Conservation (phyloP, 768 basidiomycete species). For the Xerocomellus amylosporus region DNA sequence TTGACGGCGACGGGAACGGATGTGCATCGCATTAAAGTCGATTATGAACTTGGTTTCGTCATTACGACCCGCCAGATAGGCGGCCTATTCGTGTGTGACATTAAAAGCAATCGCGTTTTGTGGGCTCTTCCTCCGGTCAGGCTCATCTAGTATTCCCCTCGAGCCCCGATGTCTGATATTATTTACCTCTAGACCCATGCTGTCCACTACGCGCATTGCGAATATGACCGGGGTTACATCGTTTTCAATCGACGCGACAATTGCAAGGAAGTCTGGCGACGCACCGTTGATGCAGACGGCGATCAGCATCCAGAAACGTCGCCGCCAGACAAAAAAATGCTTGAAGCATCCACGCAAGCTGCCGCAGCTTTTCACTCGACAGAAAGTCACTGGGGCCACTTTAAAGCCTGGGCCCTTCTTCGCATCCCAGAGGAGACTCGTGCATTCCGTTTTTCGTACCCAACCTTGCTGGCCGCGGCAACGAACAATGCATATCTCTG, state of each 20-base stretch:
- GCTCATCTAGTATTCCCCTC: slow-evolving; percentile 14
- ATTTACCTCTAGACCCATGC: slow-evolving; percentile 8
- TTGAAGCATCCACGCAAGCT: slow-evolving; percentile 22
- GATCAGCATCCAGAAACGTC: slow-evolving; percentile 23
- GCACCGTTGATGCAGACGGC: slow-evolving; percentile 32
- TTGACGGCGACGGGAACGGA: slow-evolving; percentile 33
- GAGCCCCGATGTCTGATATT: neutral
- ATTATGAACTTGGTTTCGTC: slow-evolving; percentile 56
- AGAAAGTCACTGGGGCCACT: slow-evolving; percentile 44
- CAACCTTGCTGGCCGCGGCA: slow-evolving; percentile 55
- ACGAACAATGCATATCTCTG: slow-evolving; percentile 51
- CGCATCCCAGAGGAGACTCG: slow-evolving; percentile 39
- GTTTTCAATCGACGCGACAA: slow-evolving; percentile 61
- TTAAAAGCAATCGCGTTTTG: slow-evolving; percentile 46
- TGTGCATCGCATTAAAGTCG: slow-evolving; percentile 77
- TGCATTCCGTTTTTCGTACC: slow-evolving; percentile 70
- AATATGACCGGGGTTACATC: slow-evolving; percentile 69
- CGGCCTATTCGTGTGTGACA: slow-evolving; percentile 57
- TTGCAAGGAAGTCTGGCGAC: slow-evolving; percentile 72
- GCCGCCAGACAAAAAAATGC: slow-evolving; percentile 33
- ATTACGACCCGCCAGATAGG: slow-evolving; percentile 56
- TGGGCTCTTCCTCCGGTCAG: slow-evolving; percentile 61
- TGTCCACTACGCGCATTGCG: slow-evolving; percentile 56
- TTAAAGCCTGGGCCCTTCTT: slow-evolving; percentile 61
- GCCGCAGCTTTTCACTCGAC: slow-evolving; percentile 9